phyloP scores from a whole-genome alignment of 352 stramenopile species.

The Phytophthora aleatoria region DNA sequence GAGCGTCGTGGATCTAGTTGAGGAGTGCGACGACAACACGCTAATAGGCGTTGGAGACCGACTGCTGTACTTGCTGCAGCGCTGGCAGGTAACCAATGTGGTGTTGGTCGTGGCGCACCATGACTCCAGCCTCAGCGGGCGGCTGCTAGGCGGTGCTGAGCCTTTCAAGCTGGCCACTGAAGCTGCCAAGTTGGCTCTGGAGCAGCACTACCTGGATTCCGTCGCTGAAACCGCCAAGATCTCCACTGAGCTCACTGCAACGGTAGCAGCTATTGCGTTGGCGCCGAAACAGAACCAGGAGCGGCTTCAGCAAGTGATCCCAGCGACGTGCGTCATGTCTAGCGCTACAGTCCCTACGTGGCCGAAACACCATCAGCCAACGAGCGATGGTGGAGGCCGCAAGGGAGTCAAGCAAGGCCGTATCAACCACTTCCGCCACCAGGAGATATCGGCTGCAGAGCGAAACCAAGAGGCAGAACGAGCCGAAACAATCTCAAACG shows the following conservation, averaged over 20 bases:
- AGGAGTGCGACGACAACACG: constrained; percentile 61
- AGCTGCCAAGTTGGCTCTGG: constrained; percentile 73
- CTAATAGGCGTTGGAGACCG: constrained; percentile 68
- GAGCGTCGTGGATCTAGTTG: constrained; percentile 38
- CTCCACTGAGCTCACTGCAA: constrained; percentile 16
- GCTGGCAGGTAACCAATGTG: constrained; percentile 82
- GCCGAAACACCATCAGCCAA: constrained; percentile 60
- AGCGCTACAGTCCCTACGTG: constrained; percentile 62
- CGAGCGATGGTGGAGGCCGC: constrained; percentile 52
- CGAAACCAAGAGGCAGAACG: constrained; percentile 37
- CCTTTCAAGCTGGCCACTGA: constrained; percentile 73
- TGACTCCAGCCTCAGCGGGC: constrained; percentile 68
- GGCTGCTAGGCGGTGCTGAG: constrained; percentile 61
- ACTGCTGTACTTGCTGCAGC: constrained; percentile 79
- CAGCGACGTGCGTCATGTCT: constrained; percentile 53
- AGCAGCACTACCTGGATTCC: constrained; percentile 70
- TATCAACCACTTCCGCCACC: constrained; percentile 73
- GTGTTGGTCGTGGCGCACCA: constrained; percentile 65
- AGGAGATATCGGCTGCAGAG: constrained; percentile 20
- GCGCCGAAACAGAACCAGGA: constrained; percentile 18
- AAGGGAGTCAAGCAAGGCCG: constrained; percentile 62
- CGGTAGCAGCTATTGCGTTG: constrained; percentile 29
- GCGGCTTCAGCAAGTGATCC: constrained; percentile 31
- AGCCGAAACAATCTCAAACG: constrained; percentile 3
- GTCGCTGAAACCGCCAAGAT: constrained; percentile 59